Conservation (phyloP, 176 grass and related monocot genomes). For the Alopecurus myosuroides region DNA sequence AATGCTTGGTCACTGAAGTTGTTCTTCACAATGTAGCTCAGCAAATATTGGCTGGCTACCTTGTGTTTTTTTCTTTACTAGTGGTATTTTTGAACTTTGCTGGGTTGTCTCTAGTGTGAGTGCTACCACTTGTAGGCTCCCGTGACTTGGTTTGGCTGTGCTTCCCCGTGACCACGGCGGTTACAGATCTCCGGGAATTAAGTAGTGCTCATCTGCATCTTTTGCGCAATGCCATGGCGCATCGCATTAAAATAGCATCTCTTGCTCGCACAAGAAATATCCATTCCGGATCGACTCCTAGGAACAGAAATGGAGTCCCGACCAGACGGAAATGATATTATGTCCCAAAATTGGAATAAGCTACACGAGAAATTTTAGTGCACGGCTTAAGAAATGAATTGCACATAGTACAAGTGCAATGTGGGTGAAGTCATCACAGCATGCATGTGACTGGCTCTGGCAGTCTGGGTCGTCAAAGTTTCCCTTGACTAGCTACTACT, state of each 20-base stretch:
- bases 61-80: background rate
- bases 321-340: background rate
- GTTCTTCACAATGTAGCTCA: background rate
- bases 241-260: background rate
- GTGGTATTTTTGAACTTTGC: background rate
- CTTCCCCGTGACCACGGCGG: conserved; percentile 16
- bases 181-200: conserved; percentile 21
- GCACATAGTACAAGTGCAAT: background rate
- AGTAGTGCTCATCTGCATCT: background rate
- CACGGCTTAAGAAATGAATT: background rate
- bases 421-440: background rate
- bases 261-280: background rate
- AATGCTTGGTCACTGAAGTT: background rate
- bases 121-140: background rate
- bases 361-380: background rate
- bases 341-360: background rate
- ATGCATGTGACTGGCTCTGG: background rate
- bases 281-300: background rate
- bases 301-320: background rate
- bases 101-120: background rate
- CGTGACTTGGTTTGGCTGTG: conserved; percentile 10
- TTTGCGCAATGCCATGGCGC: background rate
- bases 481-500: no score
- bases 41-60: background rate
- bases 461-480: conserved; percentile 10